A percentile compares a stretch with the other conserved stretches of the same genome.
Evolutionary conservation across 352 stramenopile genomes (phyloP).

Genomic region (Lagenidium sp.): DNA sequence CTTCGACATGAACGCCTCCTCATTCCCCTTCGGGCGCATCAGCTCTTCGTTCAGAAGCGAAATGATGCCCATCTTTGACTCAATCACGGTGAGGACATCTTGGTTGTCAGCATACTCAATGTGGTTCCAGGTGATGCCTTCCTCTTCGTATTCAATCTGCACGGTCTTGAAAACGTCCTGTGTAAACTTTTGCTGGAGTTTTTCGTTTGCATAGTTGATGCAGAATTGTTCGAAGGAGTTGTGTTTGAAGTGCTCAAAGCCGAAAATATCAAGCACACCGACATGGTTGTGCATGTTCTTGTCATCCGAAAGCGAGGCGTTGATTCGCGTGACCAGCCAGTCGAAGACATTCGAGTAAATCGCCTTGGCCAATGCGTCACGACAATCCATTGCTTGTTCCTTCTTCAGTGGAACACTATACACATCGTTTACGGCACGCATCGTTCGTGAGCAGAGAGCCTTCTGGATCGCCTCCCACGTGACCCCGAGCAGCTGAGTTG

Average conservation of each 20-base stretch:
- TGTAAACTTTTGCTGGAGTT: conserved; percentile 85
- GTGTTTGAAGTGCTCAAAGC: conserved; percentile 97
- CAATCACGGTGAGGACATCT: conserved; percentile 81
- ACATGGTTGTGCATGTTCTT: conserved; percentile 82
- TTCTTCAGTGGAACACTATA: conserved; percentile 40
- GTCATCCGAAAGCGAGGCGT: conserved; percentile 79
- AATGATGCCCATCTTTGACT: conserved; percentile 85
- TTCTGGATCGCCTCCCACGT: conserved; percentile 85
- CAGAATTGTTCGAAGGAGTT: conserved; percentile 87
- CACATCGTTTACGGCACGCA: conserved; percentile 58
- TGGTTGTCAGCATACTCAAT: conserved; percentile 90
- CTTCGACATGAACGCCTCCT: conserved; percentile 83
- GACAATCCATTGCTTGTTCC: conserved; percentile 68
- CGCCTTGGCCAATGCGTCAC: conserved; percentile 90
- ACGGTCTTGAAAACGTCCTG: conserved; percentile 88
- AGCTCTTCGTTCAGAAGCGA: conserved; percentile 88
- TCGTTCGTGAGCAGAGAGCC: conserved; percentile 88
- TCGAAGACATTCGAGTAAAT: conserved; percentile 92
- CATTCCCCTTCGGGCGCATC: conserved; percentile 79
- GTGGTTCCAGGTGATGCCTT: conserved; percentile 88
- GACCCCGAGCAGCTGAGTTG: conserved; percentile 86
- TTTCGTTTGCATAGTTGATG: conserved; percentile 82
- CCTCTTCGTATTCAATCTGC: conserved; percentile 95
- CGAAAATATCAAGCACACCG: conserved; percentile 98
- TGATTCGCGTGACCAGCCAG: conserved; percentile 89